A percentile compares a stretch with the other conserved stretches of the same genome.
Evolutionary conservation across 2,329 filamentous ascomycete species (phyloP).

Genomic region (Pyricularia pennisetigena): DNA sequence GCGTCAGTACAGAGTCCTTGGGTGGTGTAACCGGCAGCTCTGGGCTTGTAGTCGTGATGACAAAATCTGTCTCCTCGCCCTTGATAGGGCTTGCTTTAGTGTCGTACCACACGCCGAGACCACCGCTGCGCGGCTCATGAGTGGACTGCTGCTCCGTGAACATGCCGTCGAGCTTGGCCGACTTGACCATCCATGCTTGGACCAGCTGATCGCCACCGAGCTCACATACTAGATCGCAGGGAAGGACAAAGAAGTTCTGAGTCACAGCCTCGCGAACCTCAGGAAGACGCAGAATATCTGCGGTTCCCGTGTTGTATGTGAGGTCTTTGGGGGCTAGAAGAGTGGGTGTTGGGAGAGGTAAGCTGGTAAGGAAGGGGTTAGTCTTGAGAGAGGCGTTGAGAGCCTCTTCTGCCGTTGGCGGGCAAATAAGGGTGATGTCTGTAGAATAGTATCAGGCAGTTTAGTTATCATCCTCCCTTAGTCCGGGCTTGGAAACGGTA

Average conservation of each 20-base stretch:
- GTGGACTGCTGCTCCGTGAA: not conserved
- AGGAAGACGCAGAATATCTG: conserved; percentile 74
- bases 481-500: not conserved
- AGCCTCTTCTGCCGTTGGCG: conserved; percentile 53
- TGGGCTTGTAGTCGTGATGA: conserved; percentile 64
- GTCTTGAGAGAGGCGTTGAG: conserved; percentile 63
- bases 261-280: conserved; percentile 72
- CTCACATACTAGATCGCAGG: conserved; percentile 90
- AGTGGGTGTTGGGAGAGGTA: conserved; percentile 64
- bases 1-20: conserved; percentile 53
- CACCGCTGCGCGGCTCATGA: conserved; percentile 49
- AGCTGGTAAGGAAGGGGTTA: conserved; percentile 64
- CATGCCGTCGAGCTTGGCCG: conserved; percentile 30
- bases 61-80: conserved; percentile 86
- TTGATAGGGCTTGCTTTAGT: conserved; percentile 71
- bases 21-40: conserved; percentile 45
- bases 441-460: not conserved
- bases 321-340: conserved; percentile 68
- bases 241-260: conserved; percentile 80
- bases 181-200: conserved; percentile 86
- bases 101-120: conserved; percentile 83
- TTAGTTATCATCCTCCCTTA: not conserved
- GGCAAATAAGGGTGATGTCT: conserved; percentile 56
- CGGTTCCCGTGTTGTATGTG: conserved; percentile 79
- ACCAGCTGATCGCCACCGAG: conserved; percentile 72